Percentiles rank a stretch among this genome's conserved stretches.
phyloP scores from a whole-genome alignment of 306 rosid genomes.

The Pyrus bretschneideri region DNA sequence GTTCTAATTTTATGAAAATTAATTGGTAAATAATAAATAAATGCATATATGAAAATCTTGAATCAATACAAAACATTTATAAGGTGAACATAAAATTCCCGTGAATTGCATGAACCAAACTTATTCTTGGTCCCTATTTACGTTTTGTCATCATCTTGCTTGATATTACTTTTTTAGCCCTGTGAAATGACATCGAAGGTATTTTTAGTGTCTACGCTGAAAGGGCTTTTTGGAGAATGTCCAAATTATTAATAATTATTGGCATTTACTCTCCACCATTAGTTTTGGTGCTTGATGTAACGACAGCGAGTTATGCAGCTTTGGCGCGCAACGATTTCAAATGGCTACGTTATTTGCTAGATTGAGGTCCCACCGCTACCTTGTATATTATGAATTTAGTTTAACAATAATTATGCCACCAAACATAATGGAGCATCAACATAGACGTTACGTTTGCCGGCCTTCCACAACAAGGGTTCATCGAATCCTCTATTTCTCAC shows the following conservation, averaged over 20 bases:
- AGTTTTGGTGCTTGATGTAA: neutral
- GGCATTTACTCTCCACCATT: constrained; percentile 14
- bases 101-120: neutral
- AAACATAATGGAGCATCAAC: neutral
- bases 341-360: constrained; percentile 6
- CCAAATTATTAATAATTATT: neutral
- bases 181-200: too few relatives aligned
- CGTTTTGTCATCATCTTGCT: neutral
- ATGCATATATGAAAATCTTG: neutral
- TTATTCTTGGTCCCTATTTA: neutral
- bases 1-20: neutral
- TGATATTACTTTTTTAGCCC: neutral
- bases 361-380: constrained; percentile 12
- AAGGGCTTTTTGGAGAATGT: neutral
- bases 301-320: constrained; percentile 6
- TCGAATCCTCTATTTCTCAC: neutral
- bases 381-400: neutral
- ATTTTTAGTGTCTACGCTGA: neutral
- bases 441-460: constrained; percentile 4
- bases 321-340: constrained; percentile 35
- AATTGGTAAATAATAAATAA: neutral
- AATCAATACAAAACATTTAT: neutral
- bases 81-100: neutral
- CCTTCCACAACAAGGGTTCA: constrained; percentile 6
- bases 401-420: neutral